These are phyloP conservation scores for Aspergillus sp. DNA, from an alignment of 2,329 filamentous ascomycete genomes.

Conservation along the genomic window DNA sequence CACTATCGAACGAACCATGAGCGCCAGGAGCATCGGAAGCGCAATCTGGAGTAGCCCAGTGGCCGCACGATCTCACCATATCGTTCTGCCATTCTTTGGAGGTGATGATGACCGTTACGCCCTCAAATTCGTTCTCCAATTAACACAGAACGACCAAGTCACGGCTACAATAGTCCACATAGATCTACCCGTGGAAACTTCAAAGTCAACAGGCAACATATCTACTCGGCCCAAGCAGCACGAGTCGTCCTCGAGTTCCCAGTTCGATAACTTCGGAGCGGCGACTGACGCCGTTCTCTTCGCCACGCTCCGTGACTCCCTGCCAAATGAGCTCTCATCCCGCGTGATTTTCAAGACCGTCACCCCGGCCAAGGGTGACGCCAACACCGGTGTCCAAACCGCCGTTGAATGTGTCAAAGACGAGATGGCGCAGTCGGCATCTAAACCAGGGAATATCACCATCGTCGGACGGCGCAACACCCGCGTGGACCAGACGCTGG, in stretches of 20 bases:
- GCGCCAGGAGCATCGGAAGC: constrained; percentile 61
- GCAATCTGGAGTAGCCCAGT: constrained; percentile 57
- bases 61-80: constrained; percentile 65
- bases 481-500: constrained; percentile 9
- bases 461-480: constrained; percentile 59
- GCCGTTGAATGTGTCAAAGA: constrained; percentile 55
- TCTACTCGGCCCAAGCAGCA: neutral
- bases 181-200: constrained; percentile 24
- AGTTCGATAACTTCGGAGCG: neutral
- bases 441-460: constrained; percentile 70
- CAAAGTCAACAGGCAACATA: neutral
- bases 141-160: constrained; percentile 75
- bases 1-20: constrained; percentile 46
- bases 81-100: constrained; percentile 86
- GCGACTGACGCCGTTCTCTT: constrained; percentile 58
- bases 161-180: constrained; percentile 74
- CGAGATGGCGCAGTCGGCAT: constrained; percentile 60
- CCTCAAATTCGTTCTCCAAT: constrained; percentile 76
- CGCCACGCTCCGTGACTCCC: constrained; percentile 55
- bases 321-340: constrained; percentile 51
- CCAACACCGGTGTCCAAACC: constrained; percentile 39
- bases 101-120: constrained; percentile 79
- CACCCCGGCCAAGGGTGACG: constrained; percentile 41
- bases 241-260: neutral
- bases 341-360: constrained; percentile 57